Percentiles rank a stretch among this genome's conserved stretches.
Evolutionary conservation across 768 basidiomycete genomes (phyloP).

Genomic region (Tricholoma saponaceum): DNA sequence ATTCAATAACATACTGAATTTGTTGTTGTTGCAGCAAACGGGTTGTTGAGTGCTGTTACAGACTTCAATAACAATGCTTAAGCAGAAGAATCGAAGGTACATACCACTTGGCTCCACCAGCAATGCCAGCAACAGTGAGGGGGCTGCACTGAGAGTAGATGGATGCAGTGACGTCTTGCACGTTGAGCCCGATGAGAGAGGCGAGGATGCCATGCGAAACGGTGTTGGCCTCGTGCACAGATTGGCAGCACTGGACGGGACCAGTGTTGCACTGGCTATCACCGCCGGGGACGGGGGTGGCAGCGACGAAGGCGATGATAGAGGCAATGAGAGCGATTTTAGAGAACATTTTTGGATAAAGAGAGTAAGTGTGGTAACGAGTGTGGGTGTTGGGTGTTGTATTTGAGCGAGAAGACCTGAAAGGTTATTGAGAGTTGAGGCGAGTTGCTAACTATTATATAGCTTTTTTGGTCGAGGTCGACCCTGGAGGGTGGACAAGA

Average conservation of each 20-base stretch:
- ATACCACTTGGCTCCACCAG: not conserved
- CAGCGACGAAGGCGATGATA: not conserved
- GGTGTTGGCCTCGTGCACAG: not conserved
- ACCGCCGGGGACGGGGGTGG: not conserved
- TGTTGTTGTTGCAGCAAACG: constrained; percentile 3
- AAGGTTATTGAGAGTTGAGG: too few species aligned
- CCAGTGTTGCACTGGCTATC: constrained; percentile 4
- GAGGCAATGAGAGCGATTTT: constrained; percentile 1
- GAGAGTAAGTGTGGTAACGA: not conserved
- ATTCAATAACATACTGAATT: not conserved
- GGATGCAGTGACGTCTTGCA: not conserved
- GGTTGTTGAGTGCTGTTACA: not conserved
- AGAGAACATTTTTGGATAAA: not conserved
- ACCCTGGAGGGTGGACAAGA: too few species aligned
- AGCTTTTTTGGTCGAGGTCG: too few species aligned
- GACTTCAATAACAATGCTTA: not conserved
- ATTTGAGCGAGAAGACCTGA: too few species aligned
- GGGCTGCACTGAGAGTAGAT: not conserved
- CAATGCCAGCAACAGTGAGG: not conserved
- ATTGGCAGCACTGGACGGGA: constrained; percentile 3
- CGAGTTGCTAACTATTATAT: too few species aligned
- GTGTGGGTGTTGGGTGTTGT: too few species aligned
- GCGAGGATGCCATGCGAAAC: not conserved
- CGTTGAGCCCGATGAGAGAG: not conserved
- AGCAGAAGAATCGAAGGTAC: not conserved